phyloP scores from a whole-genome alignment of 192 early-diverging fungal genomes.

The Lunasporangiospora selenospora region DNA sequence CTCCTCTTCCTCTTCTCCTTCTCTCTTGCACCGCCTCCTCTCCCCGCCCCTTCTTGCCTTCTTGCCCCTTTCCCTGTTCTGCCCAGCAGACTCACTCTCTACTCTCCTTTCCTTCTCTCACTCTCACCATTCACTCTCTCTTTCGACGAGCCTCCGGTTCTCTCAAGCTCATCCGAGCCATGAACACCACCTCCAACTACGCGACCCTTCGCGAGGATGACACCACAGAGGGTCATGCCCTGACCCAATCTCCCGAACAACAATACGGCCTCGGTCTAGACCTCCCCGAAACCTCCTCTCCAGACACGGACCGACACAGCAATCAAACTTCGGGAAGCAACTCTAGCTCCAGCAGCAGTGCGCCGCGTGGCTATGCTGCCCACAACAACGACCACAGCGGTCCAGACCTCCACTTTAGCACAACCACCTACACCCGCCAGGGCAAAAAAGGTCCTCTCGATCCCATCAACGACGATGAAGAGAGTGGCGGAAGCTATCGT shows the following conservation, averaged over 20 bases:
- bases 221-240: too few relatives aligned
- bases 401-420: too few relatives aligned
- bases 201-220: not conserved
- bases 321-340: not conserved
- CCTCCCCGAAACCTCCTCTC: too few relatives aligned
- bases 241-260: too few relatives aligned
- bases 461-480: too few relatives aligned
- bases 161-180: not conserved
- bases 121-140: not conserved
- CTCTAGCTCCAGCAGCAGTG: not conserved
- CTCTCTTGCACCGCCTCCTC: not conserved
- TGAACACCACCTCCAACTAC: not conserved
- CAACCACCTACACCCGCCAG: too few relatives aligned
- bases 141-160: not conserved
- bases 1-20: not conserved
- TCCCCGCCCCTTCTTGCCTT: not conserved
- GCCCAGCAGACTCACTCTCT: too few relatives aligned
- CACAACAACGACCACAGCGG: too few relatives aligned
- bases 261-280: not conserved
- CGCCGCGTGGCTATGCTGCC: not conserved
- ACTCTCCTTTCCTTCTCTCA: not conserved
- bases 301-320: not conserved
- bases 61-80: not conserved
- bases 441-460: too few relatives aligned
- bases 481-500: too few relatives aligned